Base-by-base conservation (phyloP, 1,284 basidiomycete species). In the Leccinum fallax region DNA sequence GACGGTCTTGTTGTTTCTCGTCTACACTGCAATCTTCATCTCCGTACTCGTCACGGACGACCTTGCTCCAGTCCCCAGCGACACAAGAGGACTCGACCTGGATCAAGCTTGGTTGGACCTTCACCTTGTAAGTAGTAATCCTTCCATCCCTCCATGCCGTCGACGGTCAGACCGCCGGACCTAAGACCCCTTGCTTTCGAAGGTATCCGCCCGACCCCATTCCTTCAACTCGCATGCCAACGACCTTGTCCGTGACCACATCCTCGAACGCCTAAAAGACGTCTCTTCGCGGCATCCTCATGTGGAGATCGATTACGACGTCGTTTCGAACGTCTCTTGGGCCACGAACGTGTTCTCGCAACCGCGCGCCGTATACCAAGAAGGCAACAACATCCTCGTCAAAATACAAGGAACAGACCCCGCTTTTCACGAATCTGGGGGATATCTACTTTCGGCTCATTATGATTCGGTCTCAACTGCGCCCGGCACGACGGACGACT, bases 401-500 rank as follows among this genome's bases (percentile, higher is more conserved):
- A 90, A 86, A 68, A 78, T 91, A 15, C 83, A 87, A 55, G 90
- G 91, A 5, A 80, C 79, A 0, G 77, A 83, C 13, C 69, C 72
- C 5, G 65, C 67, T 6, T 74, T 71, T 36, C 60, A 65, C 34
- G 62, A 78, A 11, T 64, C 69, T 10, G 77, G 82, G 28, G 85
- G 83, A 0, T 85, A 90, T 3, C 73, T 93, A n/a, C 87, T 93
- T 63, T 92, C 89, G 0, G 89, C 90, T 2, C 92, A 93, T 68
- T 91, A 85, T 70, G 90, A 93, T 74, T 91, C 89, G 0, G 90
- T 92, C 1, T 89, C 90, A 0, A 90, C 89, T 2, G 86, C 87
- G 2, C 81, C 85, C 0, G 92, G 92, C 4, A 87, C 86, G 3
- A 90, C 88, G 2, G 92, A 93, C 66, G 85, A 92, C 66, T 89